A percentile compares a stretch with the other conserved stretches of the same genome.
Evolutionary conservation across 2,329 filamentous ascomycete species (phyloP).

Genomic region (Xylariomycetidae sp.): DNA sequence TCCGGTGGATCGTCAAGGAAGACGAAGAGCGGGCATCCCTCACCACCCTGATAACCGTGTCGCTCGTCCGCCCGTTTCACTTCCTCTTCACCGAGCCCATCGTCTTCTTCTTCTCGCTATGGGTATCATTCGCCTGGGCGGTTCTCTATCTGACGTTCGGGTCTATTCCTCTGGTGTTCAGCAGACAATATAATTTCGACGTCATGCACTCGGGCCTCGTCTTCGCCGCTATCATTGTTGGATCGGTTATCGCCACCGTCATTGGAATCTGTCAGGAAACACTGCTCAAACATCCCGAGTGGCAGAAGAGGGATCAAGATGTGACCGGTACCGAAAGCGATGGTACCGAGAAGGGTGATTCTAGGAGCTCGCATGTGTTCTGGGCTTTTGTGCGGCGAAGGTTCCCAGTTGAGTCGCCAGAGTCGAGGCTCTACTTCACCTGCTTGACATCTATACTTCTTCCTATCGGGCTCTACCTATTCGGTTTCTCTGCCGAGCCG

Average conservation of each 20-base stretch:
- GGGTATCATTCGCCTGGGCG: constrained; percentile 87
- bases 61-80: constrained; percentile 72
- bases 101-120: constrained; percentile 82
- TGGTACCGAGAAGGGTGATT: constrained; percentile 19
- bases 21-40: constrained; percentile 73
- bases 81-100: constrained; percentile 72
- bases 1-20: constrained; percentile 75
- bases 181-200: constrained; percentile 61
- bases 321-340: not conserved
- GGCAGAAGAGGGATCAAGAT: constrained; percentile 21
- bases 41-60: constrained; percentile 65
- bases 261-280: constrained; percentile 70
- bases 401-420: constrained; percentile 56
- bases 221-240: constrained; percentile 69
- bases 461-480: constrained; percentile 76
- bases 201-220: constrained; percentile 64
- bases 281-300: constrained; percentile 46
- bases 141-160: constrained; percentile 82
- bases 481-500: constrained; percentile 64
- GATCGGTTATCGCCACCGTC: constrained; percentile 59
- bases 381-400: constrained; percentile 42
- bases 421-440: constrained; percentile 77
- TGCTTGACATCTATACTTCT: constrained; percentile 72
- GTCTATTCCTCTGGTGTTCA: constrained; percentile 75
- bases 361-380: too few relatives aligned